A percentile compares a stretch with the other conserved stretches of the same genome.
These are phyloP conservation scores for Leptographium lundbergii DNA, from an alignment of 2,329 filamentous ascomycete genomes.

Conservation along the genomic window DNA sequence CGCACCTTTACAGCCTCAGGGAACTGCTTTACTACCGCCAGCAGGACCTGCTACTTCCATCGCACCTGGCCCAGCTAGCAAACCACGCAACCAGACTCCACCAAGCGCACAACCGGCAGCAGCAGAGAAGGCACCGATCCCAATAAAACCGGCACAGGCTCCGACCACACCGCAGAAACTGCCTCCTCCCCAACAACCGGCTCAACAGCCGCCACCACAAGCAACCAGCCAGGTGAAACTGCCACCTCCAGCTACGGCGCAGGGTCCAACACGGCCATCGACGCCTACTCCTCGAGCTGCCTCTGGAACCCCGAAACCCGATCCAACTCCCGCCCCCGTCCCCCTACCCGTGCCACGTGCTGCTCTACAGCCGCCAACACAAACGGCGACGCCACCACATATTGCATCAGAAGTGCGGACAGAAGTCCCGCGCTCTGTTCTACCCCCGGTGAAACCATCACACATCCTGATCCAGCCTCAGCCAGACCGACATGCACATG, in stretches of 20 bases:
- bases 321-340: neutral
- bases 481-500: neutral
- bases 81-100: neutral
- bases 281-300: neutral
- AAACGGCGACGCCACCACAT: neutral
- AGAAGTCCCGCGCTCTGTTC: constrained; percentile 1
- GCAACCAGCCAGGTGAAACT: neutral
- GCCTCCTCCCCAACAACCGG: neutral
- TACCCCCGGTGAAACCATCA: neutral
- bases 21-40: neutral
- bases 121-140: neutral
- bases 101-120: neutral
- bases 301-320: neutral
- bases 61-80: neutral
- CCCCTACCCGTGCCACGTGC: neutral
- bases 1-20: neutral
- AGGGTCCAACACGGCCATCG: neutral
- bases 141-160: neutral
- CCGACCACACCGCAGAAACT: neutral
- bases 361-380: neutral
- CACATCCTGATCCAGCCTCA: neutral
- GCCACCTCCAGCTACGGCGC: neutral
- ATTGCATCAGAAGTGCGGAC: neutral
- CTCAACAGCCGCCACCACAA: neutral
- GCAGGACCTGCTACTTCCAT: neutral